phyloP scores from a whole-genome alignment of 805 yeast genomes.

The Clavispora carvajalis region DNA sequence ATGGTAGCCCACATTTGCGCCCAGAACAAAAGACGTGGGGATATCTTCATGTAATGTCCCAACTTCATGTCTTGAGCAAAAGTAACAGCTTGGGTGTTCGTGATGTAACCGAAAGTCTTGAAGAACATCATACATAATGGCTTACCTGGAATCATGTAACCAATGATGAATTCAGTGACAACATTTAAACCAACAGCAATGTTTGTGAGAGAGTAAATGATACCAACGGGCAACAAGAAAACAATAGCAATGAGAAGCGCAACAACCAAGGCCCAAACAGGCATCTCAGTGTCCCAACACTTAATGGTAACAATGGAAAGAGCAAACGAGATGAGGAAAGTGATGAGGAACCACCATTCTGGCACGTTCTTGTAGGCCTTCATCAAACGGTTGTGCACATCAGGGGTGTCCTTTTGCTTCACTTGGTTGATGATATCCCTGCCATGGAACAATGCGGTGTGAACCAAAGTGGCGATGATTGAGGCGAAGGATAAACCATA shows the following conservation, averaged over 20 bases:
- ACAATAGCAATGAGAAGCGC: constrained; percentile 35
- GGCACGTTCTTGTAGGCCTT: constrained; percentile 37
- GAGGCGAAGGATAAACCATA: constrained; percentile 59
- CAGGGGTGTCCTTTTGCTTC: constrained; percentile 22
- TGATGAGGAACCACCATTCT: constrained; percentile 39
- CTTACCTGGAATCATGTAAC: constrained; percentile 44
- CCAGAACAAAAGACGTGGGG: constrained; percentile 35
- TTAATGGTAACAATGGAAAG: constrained; percentile 34
- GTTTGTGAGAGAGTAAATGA: constrained; percentile 32
- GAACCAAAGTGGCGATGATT: constrained; percentile 54
- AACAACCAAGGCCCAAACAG: constrained; percentile 36
- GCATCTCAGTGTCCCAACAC: constrained; percentile 39
- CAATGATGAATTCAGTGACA: constrained; percentile 38
- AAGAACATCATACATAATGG: constrained; percentile 45
- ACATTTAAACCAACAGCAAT: constrained; percentile 38
- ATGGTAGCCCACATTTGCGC: constrained; percentile 41
- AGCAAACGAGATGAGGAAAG: constrained; percentile 29
- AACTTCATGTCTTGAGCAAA: constrained; percentile 45
- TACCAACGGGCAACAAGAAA: constrained; percentile 37
- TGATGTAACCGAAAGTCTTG: constrained; percentile 44
- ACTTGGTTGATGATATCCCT: constrained; percentile 39
- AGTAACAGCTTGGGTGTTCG: constrained; percentile 44
- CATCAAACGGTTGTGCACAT: constrained; percentile 56
- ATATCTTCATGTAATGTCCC: constrained; percentile 40
- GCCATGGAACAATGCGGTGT: constrained; percentile 54